Percentiles rank a stretch among this genome's conserved stretches.
Evolutionary conservation across 345 rosid genomes (phyloP).

Genomic region (Pistacia atlantica): DNA sequence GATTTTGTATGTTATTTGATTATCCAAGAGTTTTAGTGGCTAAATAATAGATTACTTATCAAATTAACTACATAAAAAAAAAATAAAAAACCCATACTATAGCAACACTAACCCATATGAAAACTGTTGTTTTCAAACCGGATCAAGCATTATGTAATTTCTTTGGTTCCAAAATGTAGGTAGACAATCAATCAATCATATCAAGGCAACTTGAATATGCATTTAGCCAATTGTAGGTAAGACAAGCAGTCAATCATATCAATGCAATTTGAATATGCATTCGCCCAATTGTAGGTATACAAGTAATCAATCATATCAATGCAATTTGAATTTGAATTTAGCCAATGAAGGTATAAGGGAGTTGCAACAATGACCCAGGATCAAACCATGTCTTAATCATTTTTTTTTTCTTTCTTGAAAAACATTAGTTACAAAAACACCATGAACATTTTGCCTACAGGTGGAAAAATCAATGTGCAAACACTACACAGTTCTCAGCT

Average conservation of each 20-base stretch:
- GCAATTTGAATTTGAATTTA: neutral
- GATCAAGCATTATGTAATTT: neutral
- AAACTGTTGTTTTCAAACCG: neutral
- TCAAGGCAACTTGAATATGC: neutral
- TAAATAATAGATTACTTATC: neutral
- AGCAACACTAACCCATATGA: too few relatives aligned
- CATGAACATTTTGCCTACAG: neutral
- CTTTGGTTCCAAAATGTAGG: neutral
- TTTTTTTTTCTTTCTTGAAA: too few relatives aligned
- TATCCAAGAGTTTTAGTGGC: slow-evolving; percentile 2
- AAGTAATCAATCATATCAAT: neutral
- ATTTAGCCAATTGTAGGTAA: neutral
- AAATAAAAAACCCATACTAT: too few relatives aligned
- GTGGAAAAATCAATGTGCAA: neutral
- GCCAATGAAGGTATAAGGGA: neutral
- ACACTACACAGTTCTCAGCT: neutral
- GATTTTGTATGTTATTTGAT: neutral
- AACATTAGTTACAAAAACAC: neutral
- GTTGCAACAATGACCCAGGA: neutral
- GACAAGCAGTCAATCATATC: neutral
- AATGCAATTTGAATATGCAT: neutral
- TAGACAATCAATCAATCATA: neutral
- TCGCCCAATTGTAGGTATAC: neutral
- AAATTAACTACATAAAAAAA: too few relatives aligned
- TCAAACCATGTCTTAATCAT: neutral